Percentiles rank a stretch among this genome's conserved stretches.
These are phyloP conservation scores for Nakazawaea laoshanensis DNA, from an alignment of 805 yeast species.

Conservation along the genomic window DNA sequence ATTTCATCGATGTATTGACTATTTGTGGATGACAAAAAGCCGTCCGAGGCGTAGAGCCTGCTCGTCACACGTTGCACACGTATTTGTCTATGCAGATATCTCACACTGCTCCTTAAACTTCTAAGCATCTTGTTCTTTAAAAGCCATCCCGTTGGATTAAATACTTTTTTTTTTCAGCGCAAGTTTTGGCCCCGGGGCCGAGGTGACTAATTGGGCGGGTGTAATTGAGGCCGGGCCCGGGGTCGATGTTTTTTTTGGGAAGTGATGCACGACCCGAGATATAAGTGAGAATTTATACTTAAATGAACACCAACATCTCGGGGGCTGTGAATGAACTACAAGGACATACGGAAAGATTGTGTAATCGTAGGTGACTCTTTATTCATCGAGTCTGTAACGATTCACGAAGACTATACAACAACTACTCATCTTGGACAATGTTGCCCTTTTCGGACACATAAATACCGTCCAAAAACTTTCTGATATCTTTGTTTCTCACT, in stretches of 20 bases:
- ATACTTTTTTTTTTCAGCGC: too few relatives aligned
- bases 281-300: too few relatives aligned
- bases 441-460: slow-evolving; percentile 95
- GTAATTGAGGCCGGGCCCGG: too few relatives aligned
- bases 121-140: slow-evolving; percentile 10
- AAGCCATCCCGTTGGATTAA: too few relatives aligned
- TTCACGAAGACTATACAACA: slow-evolving; percentile 9
- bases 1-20: slow-evolving; percentile 95
- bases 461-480: slow-evolving; percentile 99
- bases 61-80: slow-evolving; percentile 9
- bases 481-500: slow-evolving; percentile 99
- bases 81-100: slow-evolving; percentile 4
- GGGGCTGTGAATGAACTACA: too few relatives aligned
- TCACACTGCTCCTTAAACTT: slow-evolving; percentile 5
- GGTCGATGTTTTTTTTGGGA: too few relatives aligned
- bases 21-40: slow-evolving; percentile 74
- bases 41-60: slow-evolving; percentile 34
- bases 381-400: slow-evolving; percentile 13
- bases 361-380: slow-evolving; percentile 14
- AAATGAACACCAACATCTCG: too few relatives aligned
- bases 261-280: too few relatives aligned
- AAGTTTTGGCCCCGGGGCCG: too few relatives aligned
- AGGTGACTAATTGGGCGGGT: too few relatives aligned
- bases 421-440: slow-evolving; percentile 56
- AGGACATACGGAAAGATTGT: slow-evolving; percentile 1